phyloP scores from a whole-genome alignment of 129 eudicot species.

The Apium graveolens region DNA sequence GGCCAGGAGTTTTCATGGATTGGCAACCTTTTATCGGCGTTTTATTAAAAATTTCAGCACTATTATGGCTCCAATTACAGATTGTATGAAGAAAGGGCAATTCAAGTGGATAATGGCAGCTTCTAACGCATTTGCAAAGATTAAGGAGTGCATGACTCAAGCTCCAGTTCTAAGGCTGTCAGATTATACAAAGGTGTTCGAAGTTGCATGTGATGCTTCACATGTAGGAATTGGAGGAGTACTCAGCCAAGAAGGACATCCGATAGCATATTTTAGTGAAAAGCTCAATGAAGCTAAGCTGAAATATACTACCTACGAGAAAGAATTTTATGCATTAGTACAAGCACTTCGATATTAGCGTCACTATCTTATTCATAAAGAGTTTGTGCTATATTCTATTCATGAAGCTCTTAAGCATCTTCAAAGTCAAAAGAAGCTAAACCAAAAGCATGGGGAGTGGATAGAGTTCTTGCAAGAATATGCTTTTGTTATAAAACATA shows the following conservation, averaged over 20 bases:
- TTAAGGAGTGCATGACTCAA: not conserved
- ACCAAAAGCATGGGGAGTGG: not conserved
- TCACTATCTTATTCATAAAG: not conserved
- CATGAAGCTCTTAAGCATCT: not conserved
- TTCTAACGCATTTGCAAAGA: not conserved
- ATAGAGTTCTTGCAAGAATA: not conserved
- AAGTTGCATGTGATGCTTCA: not conserved
- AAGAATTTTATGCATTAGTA: not conserved
- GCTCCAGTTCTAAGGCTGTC: not conserved
- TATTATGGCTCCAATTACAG: conserved; percentile 9
- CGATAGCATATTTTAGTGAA: no score
- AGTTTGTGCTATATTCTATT: not conserved
- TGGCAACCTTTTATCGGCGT: conserved; percentile 1
- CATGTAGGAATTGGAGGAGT: no score
- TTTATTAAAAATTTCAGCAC: conserved; percentile 13
- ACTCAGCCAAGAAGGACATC: no score
- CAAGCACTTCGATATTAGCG: conserved; percentile 8
- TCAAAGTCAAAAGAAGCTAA: not conserved
- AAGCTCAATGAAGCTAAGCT: no score
- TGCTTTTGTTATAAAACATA: not conserved
- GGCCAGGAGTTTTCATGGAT: conserved; percentile 14
- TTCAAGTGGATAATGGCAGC: not conserved
- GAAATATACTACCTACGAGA: no score
- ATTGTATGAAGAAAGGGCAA: not conserved
- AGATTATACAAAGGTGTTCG: not conserved